Base-by-base conservation (phyloP, 2,329 filamentous ascomycete species). In the Fusarium solani-melongenae region DNA sequence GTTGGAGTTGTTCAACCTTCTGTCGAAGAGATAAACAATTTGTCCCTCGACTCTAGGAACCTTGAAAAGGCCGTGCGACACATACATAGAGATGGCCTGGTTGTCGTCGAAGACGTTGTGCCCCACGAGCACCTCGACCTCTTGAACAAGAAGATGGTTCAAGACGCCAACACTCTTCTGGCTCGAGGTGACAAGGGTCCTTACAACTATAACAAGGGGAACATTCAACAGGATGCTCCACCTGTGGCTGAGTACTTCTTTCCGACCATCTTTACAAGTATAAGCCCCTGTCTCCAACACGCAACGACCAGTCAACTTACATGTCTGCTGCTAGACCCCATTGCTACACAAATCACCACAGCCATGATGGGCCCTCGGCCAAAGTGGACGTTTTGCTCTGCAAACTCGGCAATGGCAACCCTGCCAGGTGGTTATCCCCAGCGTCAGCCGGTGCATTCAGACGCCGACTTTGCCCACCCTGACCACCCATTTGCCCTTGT, bases 141-240 rank as follows among this genome's bases (percentile, higher is more conserved):
- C 8, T 81, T 92, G 39, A 92, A 92, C 74, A 70, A 74, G 53
- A 88, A 87, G 71, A 92, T 92, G 90, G 84, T 89, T 1, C 38
- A 87, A 53, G 90, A 92, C 77, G 89, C 90, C 2, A 83, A 82
- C 3, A 76, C 79, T 5, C 82, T 92, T 3, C 87, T 88, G 65
- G 82, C 81, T 1, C 81, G 83, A 34, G 88, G 88, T 2, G 85
- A 90, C 22, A 83, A 88, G 17, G 85, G 86, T 0, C 88, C 88
- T 0, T 92, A 87, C 82, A 92, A 92, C 73, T 91, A 91, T 76
- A 91, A 91, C 75, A 85, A 85, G 56, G 88, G 88, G 2, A 92
- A 91, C 70, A 82, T 91, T 36, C 89, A 92, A 70, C 90, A 92
- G 76, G 89, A 91, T 71, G 83, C 90, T 0, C 88, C 88, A 0